phyloP scores from a whole-genome alignment of 140 eudicot genomes.

The Cichorium intybus region DNA sequence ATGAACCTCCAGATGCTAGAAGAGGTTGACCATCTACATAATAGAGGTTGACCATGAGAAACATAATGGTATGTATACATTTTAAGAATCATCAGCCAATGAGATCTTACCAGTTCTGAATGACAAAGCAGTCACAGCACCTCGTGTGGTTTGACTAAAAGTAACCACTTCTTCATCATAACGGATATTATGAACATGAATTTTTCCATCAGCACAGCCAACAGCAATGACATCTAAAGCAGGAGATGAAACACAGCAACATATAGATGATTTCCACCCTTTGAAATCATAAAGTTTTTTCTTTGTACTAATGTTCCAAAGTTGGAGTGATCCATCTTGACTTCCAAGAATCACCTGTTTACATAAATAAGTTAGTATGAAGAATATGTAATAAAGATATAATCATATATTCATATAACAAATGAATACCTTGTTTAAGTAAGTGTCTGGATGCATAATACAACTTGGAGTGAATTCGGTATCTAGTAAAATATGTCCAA shows the following conservation, averaged over 20 bases:
- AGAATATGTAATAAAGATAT: too few species aligned
- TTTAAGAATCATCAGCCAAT: too few species aligned
- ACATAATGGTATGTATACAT: neutral
- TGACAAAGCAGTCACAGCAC: slow-evolving; percentile 88
- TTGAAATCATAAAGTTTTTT: slow-evolving; percentile 73
- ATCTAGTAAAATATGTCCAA: slow-evolving; percentile 66
- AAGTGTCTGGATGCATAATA: slow-evolving; percentile 96
- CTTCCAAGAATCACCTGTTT: slow-evolving; percentile 84
- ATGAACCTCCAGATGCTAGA: slow-evolving; percentile 96
- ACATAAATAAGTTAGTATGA: slow-evolving; percentile 11
- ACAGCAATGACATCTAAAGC: slow-evolving; percentile 94
- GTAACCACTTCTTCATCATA: slow-evolving; percentile 77
- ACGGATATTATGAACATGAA: slow-evolving; percentile 82
- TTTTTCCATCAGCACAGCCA: slow-evolving; percentile 94
- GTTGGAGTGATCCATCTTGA: slow-evolving; percentile 83
- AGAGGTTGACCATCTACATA: slow-evolving; percentile 86
- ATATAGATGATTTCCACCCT: slow-evolving; percentile 78
- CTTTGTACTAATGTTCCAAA: slow-evolving; percentile 92
- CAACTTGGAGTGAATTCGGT: slow-evolving; percentile 71
- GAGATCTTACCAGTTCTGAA: slow-evolving; percentile 72
- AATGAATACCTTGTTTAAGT: slow-evolving; percentile 74
- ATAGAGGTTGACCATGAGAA: neutral
- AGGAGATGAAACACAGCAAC: slow-evolving; percentile 87
- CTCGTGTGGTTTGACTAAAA: slow-evolving; percentile 84
- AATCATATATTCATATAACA: too few species aligned